Percentiles rank a stretch among this genome's conserved stretches.
These are phyloP conservation scores for Hyaloscypha bicolor DNA, from an alignment of 495 filamentous ascomycete species.

Conservation along the genomic window DNA sequence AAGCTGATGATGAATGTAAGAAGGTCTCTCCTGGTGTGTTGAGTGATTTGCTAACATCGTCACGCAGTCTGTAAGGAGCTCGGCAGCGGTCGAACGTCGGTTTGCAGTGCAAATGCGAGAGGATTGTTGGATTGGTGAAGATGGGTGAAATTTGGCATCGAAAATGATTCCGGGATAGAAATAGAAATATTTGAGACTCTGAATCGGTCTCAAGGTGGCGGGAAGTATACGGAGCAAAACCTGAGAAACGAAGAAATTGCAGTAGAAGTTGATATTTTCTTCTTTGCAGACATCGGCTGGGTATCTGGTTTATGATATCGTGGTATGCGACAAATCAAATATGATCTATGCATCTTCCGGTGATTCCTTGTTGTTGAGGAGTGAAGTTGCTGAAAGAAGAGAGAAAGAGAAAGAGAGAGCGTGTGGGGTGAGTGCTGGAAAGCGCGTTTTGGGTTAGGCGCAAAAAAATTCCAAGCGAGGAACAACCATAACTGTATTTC, in stretches of 20 bases:
- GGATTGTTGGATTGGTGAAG: conserved; percentile 31
- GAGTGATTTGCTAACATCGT: neutral
- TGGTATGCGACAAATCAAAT: no score
- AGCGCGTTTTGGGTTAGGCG: neutral
- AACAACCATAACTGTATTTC: neutral
- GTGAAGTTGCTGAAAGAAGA: neutral
- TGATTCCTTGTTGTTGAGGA: no score
- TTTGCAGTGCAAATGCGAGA: conserved; percentile 23
- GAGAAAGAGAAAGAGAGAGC: neutral
- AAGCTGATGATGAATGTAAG: conserved; percentile 33
- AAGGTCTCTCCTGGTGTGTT: neutral
- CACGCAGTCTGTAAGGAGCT: conserved; percentile 28
- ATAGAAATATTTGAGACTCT: no score
- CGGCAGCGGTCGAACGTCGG: conserved; percentile 12
- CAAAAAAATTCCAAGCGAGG: neutral
- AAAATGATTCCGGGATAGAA: neutral
- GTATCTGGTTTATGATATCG: no score
- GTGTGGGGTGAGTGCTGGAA: neutral
- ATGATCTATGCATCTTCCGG: no score
- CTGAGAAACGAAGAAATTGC: no score
- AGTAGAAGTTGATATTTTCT: no score
- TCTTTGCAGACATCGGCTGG: no score
- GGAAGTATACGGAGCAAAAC: no score
- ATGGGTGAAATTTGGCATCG: neutral
- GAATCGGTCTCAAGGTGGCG: no score